Evolutionary conservation across 495 filamentous ascomycete genomes (phyloP), one percentile per base, ranked within the genome.

Genomic region (Alectoria sarmentosa): DNA sequence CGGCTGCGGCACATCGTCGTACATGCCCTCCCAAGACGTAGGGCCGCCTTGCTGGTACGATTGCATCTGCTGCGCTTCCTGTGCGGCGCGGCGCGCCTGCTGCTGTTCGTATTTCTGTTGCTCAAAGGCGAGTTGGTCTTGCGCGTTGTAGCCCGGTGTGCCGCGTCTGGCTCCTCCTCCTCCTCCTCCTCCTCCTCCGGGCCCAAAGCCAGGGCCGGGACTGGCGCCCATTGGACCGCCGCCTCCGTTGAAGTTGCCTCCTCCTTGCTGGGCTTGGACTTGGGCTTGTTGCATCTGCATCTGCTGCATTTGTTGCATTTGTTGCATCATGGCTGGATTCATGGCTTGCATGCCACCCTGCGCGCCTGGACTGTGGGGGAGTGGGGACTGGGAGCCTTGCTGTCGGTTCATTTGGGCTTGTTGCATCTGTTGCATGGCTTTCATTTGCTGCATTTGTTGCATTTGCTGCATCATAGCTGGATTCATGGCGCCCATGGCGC

Each of bases 1-100:
- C 13, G 92, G 92, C 70, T 92, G 91, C 30, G 95, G 95, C 2
- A 96, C 91, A 73, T 97, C 94, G 73, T 98, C 94, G 74, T 98
- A 98, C 94, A 98, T 98, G 62, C 94, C 94, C 75, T 98, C 94
- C 93, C 94, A 98, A 30, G 88, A 91, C 30, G 90, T 92, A 32
- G 88, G 87, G 6, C 81, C 82, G 46, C 82, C 83, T 41, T 69
- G 52, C 52, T 55, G 68, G 65, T 74, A 61, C 67, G 69, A 60
- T 64, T 70, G 65, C 63, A 72, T 59, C 69, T 82, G 75, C 71
- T 83, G 76, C 56, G 79, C 80, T 10, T 78, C 79, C 54, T 77
- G 79, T 64, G 75, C 80, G 13, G 72, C 78, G 26, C 80, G 78
- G 60, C 76, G 81, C 59, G 79, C 82, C 71, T 88, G 85, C 73